phyloP scores from a whole-genome alignment of 1,284 basidiomycete species.

The Ceratobasidium papillatum region DNA sequence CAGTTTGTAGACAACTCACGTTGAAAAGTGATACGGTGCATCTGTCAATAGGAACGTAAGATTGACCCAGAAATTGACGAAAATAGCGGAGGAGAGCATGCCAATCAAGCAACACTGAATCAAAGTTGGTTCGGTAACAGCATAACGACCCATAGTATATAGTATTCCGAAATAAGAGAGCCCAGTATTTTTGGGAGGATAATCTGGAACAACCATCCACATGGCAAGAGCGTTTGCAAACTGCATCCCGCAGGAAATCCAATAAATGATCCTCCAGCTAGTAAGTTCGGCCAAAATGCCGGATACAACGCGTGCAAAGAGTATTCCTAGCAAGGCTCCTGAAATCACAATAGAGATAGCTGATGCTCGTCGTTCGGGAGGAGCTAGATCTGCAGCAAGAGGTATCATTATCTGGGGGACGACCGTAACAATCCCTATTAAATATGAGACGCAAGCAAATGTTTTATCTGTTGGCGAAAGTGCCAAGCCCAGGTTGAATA shows the following conservation, averaged over 20 bases:
- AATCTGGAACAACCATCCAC: slow-evolving; percentile 72
- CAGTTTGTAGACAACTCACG: slow-evolving; percentile 55
- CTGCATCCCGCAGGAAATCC: slow-evolving; percentile 69
- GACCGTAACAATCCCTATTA: slow-evolving; percentile 65
- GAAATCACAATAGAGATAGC: slow-evolving; percentile 72
- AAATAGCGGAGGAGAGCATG: slow-evolving; percentile 65
- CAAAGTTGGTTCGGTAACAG: slow-evolving; percentile 72
- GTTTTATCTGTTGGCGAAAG: slow-evolving; percentile 59
- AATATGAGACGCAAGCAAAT: slow-evolving; percentile 66
- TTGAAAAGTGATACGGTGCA: slow-evolving; percentile 70
- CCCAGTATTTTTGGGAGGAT: slow-evolving; percentile 65
- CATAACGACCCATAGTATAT: slow-evolving; percentile 72
- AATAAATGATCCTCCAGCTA: slow-evolving; percentile 72
- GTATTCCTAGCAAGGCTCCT: slow-evolving; percentile 75
- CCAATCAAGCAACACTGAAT: slow-evolving; percentile 70
- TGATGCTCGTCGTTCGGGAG: slow-evolving; percentile 66
- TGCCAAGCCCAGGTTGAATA: slow-evolving; percentile 66
- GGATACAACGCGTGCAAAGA: slow-evolving; percentile 72
- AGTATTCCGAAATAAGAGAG: slow-evolving; percentile 69
- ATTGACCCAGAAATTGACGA: slow-evolving; percentile 73
- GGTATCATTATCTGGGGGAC: slow-evolving; percentile 62
- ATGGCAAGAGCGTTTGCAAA: slow-evolving; percentile 60
- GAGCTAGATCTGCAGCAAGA: slow-evolving; percentile 71
- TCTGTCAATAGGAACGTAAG: slow-evolving; percentile 75
- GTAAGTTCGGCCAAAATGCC: slow-evolving; percentile 71